Conservation (phyloP, 495 filamentous ascomycete genomes). For the Aspergillus asperescens region DNA sequence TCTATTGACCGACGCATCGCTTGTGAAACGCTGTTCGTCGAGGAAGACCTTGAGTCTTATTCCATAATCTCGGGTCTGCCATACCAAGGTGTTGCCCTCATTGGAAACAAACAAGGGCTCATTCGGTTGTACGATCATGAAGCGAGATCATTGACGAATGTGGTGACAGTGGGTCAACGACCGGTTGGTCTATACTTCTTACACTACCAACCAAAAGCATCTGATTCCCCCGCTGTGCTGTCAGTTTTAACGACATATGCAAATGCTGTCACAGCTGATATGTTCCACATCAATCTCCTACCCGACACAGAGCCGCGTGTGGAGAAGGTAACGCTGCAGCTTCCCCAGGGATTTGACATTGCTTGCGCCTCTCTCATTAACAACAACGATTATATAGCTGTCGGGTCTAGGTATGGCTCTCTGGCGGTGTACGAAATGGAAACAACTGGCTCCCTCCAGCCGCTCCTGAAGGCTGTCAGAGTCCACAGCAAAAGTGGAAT, state of each 20-base stretch:
- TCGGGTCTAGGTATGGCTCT: conserved; percentile 64
- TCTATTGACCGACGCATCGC: conserved; percentile 13
- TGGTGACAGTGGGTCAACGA: conserved; percentile 23
- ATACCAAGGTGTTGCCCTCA: conserved; percentile 30
- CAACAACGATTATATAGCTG: conserved; percentile 43
- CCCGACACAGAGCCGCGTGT: conserved; percentile 14
- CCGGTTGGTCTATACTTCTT: conserved; percentile 27
- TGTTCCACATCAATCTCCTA: conserved; percentile 26
- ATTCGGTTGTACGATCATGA: conserved; percentile 36
- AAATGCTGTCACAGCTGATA: conserved; percentile 23
- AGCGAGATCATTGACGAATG: conserved; percentile 22
- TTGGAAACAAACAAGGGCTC: conserved; percentile 29
- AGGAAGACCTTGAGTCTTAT: conserved; percentile 31
- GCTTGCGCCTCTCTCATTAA: conserved; percentile 35
- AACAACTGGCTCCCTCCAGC: conserved; percentile 16
- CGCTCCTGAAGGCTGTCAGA: conserved; percentile 23
- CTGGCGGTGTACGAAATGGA: conserved; percentile 49
- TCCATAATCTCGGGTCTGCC: conserved; percentile 26
- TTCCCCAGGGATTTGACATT: conserved; percentile 35
- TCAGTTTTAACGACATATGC: conserved; percentile 32
- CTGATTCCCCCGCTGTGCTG: conserved; percentile 11
- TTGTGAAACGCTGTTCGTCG: conserved; percentile 30
- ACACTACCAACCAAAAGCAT: conserved; percentile 12
- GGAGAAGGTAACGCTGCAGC: conserved; percentile 19
- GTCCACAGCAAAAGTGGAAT: conserved; percentile 63